phyloP scores from a whole-genome alignment of 805 yeast genomes.

The Candida maris region DNA sequence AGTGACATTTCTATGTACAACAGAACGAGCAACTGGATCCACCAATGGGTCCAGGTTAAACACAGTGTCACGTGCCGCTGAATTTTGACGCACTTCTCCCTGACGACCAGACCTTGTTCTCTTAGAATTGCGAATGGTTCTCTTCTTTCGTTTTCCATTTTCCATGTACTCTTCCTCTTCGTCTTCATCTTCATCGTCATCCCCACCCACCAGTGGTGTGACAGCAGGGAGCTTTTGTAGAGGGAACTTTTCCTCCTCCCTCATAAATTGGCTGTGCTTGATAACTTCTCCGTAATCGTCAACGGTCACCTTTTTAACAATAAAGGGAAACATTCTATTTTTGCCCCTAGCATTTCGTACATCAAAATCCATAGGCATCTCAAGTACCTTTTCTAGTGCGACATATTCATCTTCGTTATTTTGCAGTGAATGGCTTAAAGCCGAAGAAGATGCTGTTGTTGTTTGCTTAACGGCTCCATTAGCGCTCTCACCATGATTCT shows the following conservation, averaged over 20 bases:
- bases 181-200: constrained; percentile 18
- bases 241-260: constrained; percentile 45
- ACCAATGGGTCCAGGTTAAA: constrained; percentile 23
- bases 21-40: constrained; percentile 20
- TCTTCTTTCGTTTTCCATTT: constrained; percentile 22
- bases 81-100: not conserved
- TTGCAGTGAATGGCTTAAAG: constrained; percentile 10
- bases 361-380: constrained; percentile 52
- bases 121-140: constrained; percentile 19
- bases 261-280: constrained; percentile 57
- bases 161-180: constrained; percentile 25
- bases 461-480: constrained; percentile 28
- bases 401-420: constrained; percentile 20
- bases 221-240: constrained; percentile 22
- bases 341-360: constrained; percentile 46
- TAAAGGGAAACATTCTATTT: constrained; percentile 74
- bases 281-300: constrained; percentile 90
- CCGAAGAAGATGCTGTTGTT: constrained; percentile 17
- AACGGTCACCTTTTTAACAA: constrained; percentile 51
- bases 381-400: constrained; percentile 37
- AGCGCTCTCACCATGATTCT: constrained; percentile 28
- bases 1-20: constrained; percentile 27
- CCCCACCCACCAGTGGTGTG: constrained; percentile 19
- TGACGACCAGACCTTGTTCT: constrained; percentile 13
- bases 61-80: constrained; percentile 12